These are phyloP conservation scores for Venturia nashicola DNA, from an alignment of 2,329 filamentous ascomycete genomes.

Conservation along the genomic window DNA sequence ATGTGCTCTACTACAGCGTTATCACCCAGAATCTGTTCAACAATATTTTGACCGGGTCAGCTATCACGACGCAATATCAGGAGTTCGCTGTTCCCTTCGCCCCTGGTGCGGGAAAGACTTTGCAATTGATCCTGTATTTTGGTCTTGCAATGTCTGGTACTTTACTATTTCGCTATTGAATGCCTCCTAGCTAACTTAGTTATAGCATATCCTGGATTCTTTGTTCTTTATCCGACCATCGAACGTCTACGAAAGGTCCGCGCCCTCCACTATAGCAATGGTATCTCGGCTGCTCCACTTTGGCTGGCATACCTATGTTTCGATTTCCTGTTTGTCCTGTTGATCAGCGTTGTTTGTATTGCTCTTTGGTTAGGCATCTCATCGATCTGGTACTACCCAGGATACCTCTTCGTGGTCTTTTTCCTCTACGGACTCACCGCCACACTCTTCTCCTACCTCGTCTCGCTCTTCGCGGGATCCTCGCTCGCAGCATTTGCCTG, in stretches of 20 bases:
- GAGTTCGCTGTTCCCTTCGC: slow-evolving; percentile 64
- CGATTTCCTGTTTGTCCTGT: slow-evolving; percentile 63
- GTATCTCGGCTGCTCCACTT: slow-evolving; percentile 66
- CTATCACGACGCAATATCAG: slow-evolving; percentile 60
- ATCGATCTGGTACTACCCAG: slow-evolving; percentile 62
- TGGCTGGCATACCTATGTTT: slow-evolving; percentile 77
- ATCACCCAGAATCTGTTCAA: slow-evolving; percentile 84
- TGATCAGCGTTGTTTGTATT: slow-evolving; percentile 52
- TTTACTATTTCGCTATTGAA: background rate
- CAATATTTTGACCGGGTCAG: slow-evolving; percentile 56
- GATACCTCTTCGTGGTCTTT: slow-evolving; percentile 72
- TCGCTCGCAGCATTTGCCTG: slow-evolving; percentile 79
- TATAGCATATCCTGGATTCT: slow-evolving; percentile 66
- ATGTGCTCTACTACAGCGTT: slow-evolving; percentile 52
- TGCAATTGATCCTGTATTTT: slow-evolving; percentile 75
- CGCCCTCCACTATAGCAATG: slow-evolving; percentile 82
- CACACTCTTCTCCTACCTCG: slow-evolving; percentile 63
- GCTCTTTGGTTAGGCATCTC: slow-evolving; percentile 51
- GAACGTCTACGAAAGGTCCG: slow-evolving; percentile 71
- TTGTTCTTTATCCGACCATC: slow-evolving; percentile 76
- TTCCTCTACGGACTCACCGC: slow-evolving; percentile 71
- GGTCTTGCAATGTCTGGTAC: slow-evolving; percentile 53
- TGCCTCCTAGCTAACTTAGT: background rate
- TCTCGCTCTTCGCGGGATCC: slow-evolving; percentile 67
- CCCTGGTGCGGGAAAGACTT: slow-evolving; percentile 54